Percentiles rank a stretch among this genome's conserved stretches.
phyloP scores from a whole-genome alignment of 345 rosid genomes.

The Eucalyptus sideroxylon region DNA sequence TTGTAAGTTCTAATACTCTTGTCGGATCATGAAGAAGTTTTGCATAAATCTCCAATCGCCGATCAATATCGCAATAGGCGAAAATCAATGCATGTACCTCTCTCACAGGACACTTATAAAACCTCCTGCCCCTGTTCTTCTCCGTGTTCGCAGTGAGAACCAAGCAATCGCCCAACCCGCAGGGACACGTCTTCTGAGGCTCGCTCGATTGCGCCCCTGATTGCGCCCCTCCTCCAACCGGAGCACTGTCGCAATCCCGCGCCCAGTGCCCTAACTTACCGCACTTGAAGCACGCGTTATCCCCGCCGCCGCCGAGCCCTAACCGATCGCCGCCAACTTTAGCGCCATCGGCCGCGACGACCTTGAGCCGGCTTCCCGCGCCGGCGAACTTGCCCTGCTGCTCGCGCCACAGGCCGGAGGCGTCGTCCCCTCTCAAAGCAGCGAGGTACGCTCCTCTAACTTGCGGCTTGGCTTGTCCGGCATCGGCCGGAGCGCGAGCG shows the following conservation, averaged over 20 bases:
- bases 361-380: not conserved
- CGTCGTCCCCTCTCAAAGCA: conserved; percentile 39
- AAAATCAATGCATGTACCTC: conserved; percentile 15
- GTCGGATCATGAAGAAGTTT: not conserved
- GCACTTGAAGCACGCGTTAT: conserved; percentile 1
- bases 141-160: conserved; percentile 43
- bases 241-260: not conserved
- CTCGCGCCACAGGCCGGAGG: conserved; percentile 7
- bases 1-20: not conserved
- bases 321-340: conserved; percentile 1
- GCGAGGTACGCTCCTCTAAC: conserved; percentile 35
- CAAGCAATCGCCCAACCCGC: conserved; percentile 36
- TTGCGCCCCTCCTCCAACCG: not conserved
- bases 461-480: not conserved
- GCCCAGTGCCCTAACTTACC: conserved; percentile 8
- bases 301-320: not conserved
- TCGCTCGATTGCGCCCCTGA: not conserved
- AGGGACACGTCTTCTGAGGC: conserved; percentile 30
- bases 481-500: not conserved
- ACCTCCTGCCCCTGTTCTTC: conserved; percentile 45
- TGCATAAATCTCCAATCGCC: not conserved
- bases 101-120: conserved; percentile 40
- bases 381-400: not conserved
- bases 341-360: not conserved
- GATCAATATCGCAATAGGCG: not conserved